A percentile compares a stretch with the other conserved stretches of the same genome.
phyloP scores from a whole-genome alignment of 1,284 basidiomycete genomes.

The Heliocybe sulcata region DNA sequence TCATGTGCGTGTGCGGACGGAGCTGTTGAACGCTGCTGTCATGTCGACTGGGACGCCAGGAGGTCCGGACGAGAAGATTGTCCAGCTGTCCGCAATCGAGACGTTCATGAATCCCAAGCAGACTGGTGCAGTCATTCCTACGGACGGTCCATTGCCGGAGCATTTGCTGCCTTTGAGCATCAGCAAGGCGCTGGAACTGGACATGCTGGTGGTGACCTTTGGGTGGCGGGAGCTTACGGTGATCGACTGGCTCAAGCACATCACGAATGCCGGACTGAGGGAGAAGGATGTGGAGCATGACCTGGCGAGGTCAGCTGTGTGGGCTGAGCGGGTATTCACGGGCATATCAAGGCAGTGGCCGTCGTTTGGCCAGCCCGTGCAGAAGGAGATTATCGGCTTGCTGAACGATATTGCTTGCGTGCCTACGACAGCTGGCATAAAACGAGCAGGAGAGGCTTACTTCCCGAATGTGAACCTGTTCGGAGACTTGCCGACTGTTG shows the following conservation, averaged over 20 bases:
- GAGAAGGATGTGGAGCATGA: conserved; percentile 49
- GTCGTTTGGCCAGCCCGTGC: conserved; percentile 51
- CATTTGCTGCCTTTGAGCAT: conserved; percentile 71
- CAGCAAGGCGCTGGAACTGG: conserved; percentile 56
- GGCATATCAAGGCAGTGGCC: conserved; percentile 77
- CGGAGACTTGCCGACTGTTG: conserved; percentile 80
- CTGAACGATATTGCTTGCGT: conserved; percentile 71
- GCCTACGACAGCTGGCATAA: conserved; percentile 80
- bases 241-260: conserved; percentile 69
- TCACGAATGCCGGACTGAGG: conserved; percentile 45
- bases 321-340: conserved; percentile 79
- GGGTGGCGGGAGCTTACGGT: conserved; percentile 81
- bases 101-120: conserved; percentile 71
- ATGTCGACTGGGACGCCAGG: conserved; percentile 37
- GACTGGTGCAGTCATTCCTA: conserved; percentile 57
- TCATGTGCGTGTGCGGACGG: conserved; percentile 40
- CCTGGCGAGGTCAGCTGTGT: conserved; percentile 60
- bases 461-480: conserved; percentile 88
- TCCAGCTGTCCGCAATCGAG: conserved; percentile 65
- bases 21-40: conserved; percentile 69
- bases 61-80: conserved; percentile 39
- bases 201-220: conserved; percentile 55
- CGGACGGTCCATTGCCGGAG: conserved; percentile 77
- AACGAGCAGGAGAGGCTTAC: conserved; percentile 74
- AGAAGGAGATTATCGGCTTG: conserved; percentile 48